Conservation (phyloP, 1,284 basidiomycete genomes). For the Abortiporus biennis region DNA sequence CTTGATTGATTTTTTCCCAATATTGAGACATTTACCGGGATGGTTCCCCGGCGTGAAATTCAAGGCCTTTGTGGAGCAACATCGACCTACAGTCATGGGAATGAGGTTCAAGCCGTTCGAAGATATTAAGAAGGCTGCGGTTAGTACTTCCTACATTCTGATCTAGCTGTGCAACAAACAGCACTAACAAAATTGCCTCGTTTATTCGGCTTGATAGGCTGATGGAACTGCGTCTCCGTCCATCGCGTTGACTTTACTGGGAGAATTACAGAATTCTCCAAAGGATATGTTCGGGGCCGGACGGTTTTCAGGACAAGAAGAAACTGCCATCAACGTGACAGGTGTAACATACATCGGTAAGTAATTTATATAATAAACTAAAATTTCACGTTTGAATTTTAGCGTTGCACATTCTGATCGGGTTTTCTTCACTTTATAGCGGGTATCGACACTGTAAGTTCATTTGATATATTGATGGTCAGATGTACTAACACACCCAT, state of each 20-base stretch:
- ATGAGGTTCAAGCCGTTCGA: conserved; percentile 5
- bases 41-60: conserved; percentile 37
- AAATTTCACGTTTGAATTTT: too few relatives aligned
- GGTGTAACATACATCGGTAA: conserved; percentile 3
- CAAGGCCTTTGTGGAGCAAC: conserved; percentile 31
- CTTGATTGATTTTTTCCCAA: conserved; percentile 12
- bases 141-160: background rate
- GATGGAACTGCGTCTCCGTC: too few relatives aligned
- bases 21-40: conserved; percentile 23
- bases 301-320: too few relatives aligned
- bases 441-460: conserved; percentile 6
- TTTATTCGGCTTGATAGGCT: background rate
- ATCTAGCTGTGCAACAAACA: background rate
- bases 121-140: conserved; percentile 1
- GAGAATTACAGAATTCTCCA: too few relatives aligned
- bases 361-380: background rate
- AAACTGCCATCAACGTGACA: conserved; percentile 3
- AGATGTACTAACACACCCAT: background rate
- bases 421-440: conserved; percentile 1
- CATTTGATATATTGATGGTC: background rate
- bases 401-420: too few relatives aligned
- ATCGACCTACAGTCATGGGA: background rate
- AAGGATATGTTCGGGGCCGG: too few relatives aligned
- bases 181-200: background rate
- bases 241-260: too few relatives aligned